Evolutionary conservation across 2,329 filamentous ascomycete species (phyloP).

Genomic region (Diaporthe vaccinii): DNA sequence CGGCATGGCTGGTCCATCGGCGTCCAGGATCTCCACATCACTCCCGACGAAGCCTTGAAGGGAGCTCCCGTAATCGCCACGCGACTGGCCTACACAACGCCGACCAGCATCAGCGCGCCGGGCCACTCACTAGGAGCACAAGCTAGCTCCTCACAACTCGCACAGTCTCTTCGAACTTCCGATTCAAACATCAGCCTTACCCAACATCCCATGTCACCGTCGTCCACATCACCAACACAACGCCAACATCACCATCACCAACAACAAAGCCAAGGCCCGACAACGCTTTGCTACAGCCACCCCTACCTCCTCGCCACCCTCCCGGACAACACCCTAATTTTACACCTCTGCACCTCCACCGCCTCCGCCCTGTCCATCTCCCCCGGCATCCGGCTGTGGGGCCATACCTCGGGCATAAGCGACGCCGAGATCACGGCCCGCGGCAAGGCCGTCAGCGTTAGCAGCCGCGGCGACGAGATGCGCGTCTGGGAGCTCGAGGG

Average conservation of each 20-base stretch:
- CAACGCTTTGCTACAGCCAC: slow-evolving; percentile 78
- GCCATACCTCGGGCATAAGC: slow-evolving; percentile 90
- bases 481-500: slow-evolving; percentile 93
- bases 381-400: slow-evolving; percentile 84
- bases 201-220: background rate
- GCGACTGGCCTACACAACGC: slow-evolving; percentile 56
- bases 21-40: slow-evolving; percentile 87
- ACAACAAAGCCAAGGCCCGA: slow-evolving; percentile 61
- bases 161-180: background rate
- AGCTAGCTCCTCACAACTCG: slow-evolving; percentile 1
- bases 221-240: background rate
- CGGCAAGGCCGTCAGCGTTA: slow-evolving; percentile 92
- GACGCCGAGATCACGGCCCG: slow-evolving; percentile 86
- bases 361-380: slow-evolving; percentile 76
- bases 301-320: slow-evolving; percentile 89
- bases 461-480: slow-evolving; percentile 81
- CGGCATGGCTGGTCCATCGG: slow-evolving; percentile 88
- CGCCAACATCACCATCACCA: background rate
- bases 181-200: no score
- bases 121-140: background rate
- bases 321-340: slow-evolving; percentile 87
- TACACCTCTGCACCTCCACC: slow-evolving; percentile 85
- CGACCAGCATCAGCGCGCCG: slow-evolving; percentile 44
- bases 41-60: slow-evolving; percentile 23
- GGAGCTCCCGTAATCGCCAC: slow-evolving; percentile 53